A percentile compares a stretch with the other conserved stretches of the same genome.
These are phyloP conservation scores for Psilocybe mexicana DNA, from an alignment of 1,284 basidiomycete genomes.

Conservation along the genomic window DNA sequence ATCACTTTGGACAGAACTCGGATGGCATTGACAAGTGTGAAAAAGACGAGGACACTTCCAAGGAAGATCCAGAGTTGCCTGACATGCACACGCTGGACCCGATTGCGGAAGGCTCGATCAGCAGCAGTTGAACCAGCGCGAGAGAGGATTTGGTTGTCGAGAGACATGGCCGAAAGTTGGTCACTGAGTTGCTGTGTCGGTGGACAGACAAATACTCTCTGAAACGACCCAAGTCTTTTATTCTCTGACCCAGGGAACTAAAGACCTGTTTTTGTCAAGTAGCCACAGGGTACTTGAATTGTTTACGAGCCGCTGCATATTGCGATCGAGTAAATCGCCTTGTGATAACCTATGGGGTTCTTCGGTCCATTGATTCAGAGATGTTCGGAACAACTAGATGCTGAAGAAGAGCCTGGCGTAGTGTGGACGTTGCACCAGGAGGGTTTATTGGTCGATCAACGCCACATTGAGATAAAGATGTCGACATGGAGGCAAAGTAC, in stretches of 20 bases:
- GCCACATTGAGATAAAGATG: constrained; percentile 13
- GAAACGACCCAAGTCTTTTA: constrained; percentile 17
- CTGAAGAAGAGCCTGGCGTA: neutral
- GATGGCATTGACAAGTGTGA: constrained; percentile 35
- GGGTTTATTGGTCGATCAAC: constrained; percentile 13
- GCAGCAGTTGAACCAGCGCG: constrained; percentile 19
- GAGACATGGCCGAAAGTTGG: constrained; percentile 5
- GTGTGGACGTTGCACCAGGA: constrained; percentile 11
- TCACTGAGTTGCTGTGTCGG: neutral
- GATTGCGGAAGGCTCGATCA: constrained; percentile 26
- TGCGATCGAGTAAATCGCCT: constrained; percentile 16
- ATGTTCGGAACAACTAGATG: constrained; percentile 26
- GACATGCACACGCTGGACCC: constrained; percentile 27
- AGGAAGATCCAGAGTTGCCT: constrained; percentile 36
- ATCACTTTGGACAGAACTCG: constrained; percentile 22
- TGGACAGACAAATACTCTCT: neutral
- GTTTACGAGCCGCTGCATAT: constrained; percentile 14
- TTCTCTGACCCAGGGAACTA: constrained; percentile 24
- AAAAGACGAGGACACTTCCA: constrained; percentile 38
- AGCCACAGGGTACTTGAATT: constrained; percentile 17
- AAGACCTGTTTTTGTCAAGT: constrained; percentile 24
- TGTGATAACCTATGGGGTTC: constrained; percentile 17
- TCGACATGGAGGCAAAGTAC: constrained; percentile 15
- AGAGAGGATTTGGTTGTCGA: neutral
- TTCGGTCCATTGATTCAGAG: constrained; percentile 23